Conservation (phyloP, 768 basidiomycete species). For the Polyporus arcularius region DNA sequence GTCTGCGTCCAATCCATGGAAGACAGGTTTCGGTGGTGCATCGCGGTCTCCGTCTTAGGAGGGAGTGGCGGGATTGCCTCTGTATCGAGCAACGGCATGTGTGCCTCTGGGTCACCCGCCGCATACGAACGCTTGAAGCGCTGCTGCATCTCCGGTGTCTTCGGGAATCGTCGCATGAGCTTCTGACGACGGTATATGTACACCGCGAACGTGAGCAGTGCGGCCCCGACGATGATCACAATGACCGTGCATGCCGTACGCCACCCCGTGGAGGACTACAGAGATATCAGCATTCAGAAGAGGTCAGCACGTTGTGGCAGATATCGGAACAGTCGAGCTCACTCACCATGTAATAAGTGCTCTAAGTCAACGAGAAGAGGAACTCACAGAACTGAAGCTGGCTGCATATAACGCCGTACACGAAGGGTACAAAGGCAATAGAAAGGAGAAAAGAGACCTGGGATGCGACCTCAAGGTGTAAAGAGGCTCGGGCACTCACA, state of each 20-base stretch:
- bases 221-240: slow-evolving; percentile 14
- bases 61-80: background rate
- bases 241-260: slow-evolving; percentile 15
- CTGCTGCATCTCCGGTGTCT: slow-evolving; percentile 12
- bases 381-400: background rate
- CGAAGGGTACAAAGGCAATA: background rate
- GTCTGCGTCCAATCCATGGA: background rate
- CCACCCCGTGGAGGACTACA: slow-evolving; percentile 17
- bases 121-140: slow-evolving; percentile 12
- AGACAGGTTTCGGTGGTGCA: background rate
- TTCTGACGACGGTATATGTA: slow-evolving; percentile 14
- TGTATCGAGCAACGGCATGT: slow-evolving; percentile 6
- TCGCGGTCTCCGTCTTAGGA: slow-evolving; percentile 5
- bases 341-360: background rate
- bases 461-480: background rate
- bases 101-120: slow-evolving; percentile 6
- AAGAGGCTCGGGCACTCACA: background rate
- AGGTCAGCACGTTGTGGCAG: background rate
- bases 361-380: background rate
- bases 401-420: background rate
- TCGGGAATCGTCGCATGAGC: background rate
- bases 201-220: slow-evolving; percentile 10
- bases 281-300: too few species aligned
- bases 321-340: background rate
- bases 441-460: background rate